Evolutionary conservation across 2,329 filamentous ascomycete genomes (phyloP).

Genomic region (Aspergillus novofumigatus): DNA sequence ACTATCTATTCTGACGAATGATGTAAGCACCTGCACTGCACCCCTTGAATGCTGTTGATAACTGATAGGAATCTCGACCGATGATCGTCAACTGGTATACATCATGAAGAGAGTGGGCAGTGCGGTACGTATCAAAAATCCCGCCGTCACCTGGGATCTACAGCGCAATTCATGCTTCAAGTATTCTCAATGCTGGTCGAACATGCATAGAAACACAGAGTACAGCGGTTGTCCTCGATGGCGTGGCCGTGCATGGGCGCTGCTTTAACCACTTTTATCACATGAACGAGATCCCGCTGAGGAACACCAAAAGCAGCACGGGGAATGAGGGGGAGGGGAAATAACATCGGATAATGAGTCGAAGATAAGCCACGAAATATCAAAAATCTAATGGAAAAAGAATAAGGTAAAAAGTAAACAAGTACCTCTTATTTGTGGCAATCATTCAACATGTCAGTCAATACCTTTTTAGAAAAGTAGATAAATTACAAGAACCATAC

Average conservation of each 20-base stretch:
- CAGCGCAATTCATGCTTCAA: background rate
- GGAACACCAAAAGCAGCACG: slow-evolving; percentile 10
- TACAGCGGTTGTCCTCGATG: background rate
- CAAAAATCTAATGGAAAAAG: background rate
- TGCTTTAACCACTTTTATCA: slow-evolving; percentile 4
- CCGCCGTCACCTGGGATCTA: background rate
- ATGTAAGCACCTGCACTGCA: background rate
- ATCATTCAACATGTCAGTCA: background rate
- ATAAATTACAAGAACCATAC: background rate
- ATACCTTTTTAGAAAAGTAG: too few species aligned
- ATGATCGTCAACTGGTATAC: background rate
- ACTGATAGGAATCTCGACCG: background rate
- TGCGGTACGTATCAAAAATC: background rate
- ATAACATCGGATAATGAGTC: slow-evolving; percentile 10
- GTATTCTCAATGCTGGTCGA: background rate
- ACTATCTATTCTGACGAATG: background rate
- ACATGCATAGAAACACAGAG: background rate
- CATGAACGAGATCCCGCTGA: background rate
- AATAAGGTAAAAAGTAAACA: background rate
- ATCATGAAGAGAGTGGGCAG: background rate
- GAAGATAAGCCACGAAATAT: background rate
- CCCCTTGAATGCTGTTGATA: background rate
- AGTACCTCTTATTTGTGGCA: background rate
- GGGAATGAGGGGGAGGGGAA: slow-evolving; percentile 20
- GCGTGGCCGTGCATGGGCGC: background rate